A percentile compares a stretch with the other conserved stretches of the same genome.
These are phyloP conservation scores for Durusdinium trenchii DNA, from an alignment of 73 alveolate species.

Conservation along the genomic window DNA sequence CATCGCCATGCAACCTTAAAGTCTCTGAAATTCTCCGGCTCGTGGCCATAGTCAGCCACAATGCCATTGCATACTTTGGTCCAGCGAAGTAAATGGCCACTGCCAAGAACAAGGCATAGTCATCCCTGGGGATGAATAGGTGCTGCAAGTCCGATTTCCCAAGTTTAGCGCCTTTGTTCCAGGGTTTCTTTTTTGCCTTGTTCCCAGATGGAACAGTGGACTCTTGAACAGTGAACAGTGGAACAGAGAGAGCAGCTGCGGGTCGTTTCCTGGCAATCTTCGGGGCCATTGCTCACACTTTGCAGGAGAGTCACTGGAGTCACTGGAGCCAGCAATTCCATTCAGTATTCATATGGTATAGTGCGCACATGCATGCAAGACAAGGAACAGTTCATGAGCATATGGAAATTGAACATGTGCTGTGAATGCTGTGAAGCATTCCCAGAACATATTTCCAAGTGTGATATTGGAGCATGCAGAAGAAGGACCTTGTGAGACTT, in stretches of 20 bases:
- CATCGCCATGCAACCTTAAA: conserved; percentile 13
- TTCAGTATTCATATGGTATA: too few relatives aligned
- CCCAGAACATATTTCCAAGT: too few relatives aligned
- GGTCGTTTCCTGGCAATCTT: neutral
- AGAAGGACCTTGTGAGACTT: too few relatives aligned
- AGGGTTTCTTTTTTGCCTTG: neutral
- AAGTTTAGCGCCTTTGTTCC: neutral
- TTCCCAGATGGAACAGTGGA: neutral
- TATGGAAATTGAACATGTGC: too few relatives aligned
- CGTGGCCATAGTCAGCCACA: conserved; percentile 28
- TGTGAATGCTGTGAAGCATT: too few relatives aligned
- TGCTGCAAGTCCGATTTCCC: neutral
- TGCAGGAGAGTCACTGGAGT: neutral
- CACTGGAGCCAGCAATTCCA: too few relatives aligned
- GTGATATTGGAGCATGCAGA: too few relatives aligned
- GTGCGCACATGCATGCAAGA: too few relatives aligned
- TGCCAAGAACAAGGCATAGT: neutral
- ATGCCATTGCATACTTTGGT: neutral
- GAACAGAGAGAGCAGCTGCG: neutral
- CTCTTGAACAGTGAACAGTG: neutral
- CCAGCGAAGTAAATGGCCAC: conserved; percentile 16
- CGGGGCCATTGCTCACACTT: neutral
- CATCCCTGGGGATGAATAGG: conserved; percentile 8
- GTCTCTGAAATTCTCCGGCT: conserved; percentile 28
- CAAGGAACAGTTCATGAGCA: too few relatives aligned